These are phyloP conservation scores for Backusella mclennaniae DNA, from an alignment of 192 early-diverging fungal species.

Conservation along the genomic window DNA sequence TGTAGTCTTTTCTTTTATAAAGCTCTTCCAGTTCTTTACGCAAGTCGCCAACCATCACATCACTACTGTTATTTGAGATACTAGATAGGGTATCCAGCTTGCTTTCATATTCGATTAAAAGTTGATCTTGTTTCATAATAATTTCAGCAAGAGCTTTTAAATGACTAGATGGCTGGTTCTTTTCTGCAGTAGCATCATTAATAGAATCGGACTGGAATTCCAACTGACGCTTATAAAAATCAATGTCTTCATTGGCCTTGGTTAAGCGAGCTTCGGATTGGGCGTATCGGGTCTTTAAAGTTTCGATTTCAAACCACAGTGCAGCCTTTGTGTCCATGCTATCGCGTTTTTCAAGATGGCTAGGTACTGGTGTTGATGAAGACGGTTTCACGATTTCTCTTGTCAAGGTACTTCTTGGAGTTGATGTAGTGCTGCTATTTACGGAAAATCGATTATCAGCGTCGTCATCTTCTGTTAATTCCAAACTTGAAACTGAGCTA, in stretches of 20 bases:
- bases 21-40: background rate
- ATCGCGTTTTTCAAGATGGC: background rate
- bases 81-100: background rate
- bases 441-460: background rate
- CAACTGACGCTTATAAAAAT: constrained; percentile 13
- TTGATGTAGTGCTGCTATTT: background rate
- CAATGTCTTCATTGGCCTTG: constrained; percentile 2
- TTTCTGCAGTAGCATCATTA: background rate
- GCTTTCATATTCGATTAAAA: constrained; percentile 11
- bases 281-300: constrained; percentile 7
- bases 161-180: background rate
- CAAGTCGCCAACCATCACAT: background rate
- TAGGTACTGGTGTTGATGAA: background rate
- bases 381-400: background rate
- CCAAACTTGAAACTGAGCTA: background rate
- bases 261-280: background rate
- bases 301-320: constrained; percentile 10
- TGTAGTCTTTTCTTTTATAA: background rate
- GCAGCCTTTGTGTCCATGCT: background rate
- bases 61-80: background rate
- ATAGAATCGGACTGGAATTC: constrained; percentile 2
- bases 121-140: constrained; percentile 13
- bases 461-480: constrained; percentile 1
- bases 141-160: constrained; percentile 9
- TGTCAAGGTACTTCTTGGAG: background rate